Base-by-base conservation (phyloP, 2,329 filamentous ascomycete species). In the Leptographium galeiforme region DNA sequence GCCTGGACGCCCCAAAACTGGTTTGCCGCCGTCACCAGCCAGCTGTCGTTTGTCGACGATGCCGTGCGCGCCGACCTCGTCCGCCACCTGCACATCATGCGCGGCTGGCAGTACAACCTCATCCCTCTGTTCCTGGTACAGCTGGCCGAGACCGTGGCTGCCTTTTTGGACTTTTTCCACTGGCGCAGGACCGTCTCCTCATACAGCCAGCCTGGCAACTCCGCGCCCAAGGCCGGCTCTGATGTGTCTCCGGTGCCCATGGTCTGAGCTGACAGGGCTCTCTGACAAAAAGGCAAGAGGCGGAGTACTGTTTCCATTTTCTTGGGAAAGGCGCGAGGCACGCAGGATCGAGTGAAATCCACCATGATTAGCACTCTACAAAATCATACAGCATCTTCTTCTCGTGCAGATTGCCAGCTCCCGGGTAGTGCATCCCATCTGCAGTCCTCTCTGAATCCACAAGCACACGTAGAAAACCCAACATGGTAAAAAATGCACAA, bases 1-100 rank as follows among this genome's bases (percentile, higher is more conserved):
- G 43, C 54, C 10, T 71, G 69, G 69, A 67, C 68, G 18, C 68
- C 69, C 18, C 66, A 69, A 57, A 67, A 61, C 56, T 71, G 69
- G 69, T 67, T 68, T 53, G 53, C 59, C 5, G 66, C 66, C 7
- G 59, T 70, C 34, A 58, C 67, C 46, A 4, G 6, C 11, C 54
- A 58, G 39, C 60, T 70, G 19, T 58, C 66, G 43, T 51, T 70
- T 6, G 57, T 59, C 19, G 56, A 61, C 39, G 53, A 54, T 13
- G 48, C 12, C 39, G 54, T 60, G 19, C 57, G 60, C 40, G 55
- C 53, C 44, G 60, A 64, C 43, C 61, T 69, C 10, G 48, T 45
- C 40, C 56, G 50, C 13, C 61, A 66, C 50, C 57, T 66, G 44
- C 53, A 34, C 33, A 47, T 67, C 25, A 68, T 69, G 60, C 58